These are phyloP conservation scores for Suhomyces guaymorum DNA, from an alignment of 1,139 yeast species.

Conservation along the genomic window DNA sequence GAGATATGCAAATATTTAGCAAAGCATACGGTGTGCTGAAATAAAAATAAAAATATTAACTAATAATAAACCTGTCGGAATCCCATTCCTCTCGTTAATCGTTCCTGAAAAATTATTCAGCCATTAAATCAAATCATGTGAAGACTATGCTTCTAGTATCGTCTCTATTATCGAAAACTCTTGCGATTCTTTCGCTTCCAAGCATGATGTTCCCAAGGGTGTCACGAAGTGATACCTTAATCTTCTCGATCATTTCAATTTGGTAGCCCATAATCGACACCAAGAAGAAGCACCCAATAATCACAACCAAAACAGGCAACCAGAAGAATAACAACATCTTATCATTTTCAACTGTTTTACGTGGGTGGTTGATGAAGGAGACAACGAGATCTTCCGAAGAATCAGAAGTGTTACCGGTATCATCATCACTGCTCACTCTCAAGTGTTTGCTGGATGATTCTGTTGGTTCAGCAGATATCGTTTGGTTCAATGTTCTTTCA, in stretches of 20 bases:
- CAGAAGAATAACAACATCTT: slow-evolving; percentile 87
- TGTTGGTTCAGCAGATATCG: slow-evolving; percentile 6
- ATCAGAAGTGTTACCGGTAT: slow-evolving; percentile 43
- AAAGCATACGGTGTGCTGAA: not conserved
- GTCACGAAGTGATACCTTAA: slow-evolving; percentile 52
- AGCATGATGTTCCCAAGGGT: slow-evolving; percentile 62
- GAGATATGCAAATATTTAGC: slow-evolving; percentile 6
- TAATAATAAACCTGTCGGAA: slow-evolving; percentile 1
- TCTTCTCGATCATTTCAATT: slow-evolving; percentile 39
- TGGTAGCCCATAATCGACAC: slow-evolving; percentile 54
- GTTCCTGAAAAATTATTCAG: not conserved
- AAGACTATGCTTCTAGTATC: slow-evolving; percentile 1
- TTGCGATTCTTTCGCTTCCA: slow-evolving; percentile 68
- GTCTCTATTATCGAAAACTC: slow-evolving; percentile 41
- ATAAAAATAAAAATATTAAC: slow-evolving; percentile 2
- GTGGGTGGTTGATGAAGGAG: slow-evolving; percentile 55
- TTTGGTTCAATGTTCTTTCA: slow-evolving; percentile 35
- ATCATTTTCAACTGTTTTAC: slow-evolving; percentile 75
- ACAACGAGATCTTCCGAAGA: slow-evolving; percentile 55
- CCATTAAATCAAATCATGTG: slow-evolving; percentile 2
- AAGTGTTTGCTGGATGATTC: slow-evolving; percentile 5
- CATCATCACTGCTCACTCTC: slow-evolving; percentile 23
- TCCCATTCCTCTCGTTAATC: not conserved
- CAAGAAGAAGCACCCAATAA: slow-evolving; percentile 52
- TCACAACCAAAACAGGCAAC: slow-evolving; percentile 66